A percentile compares a stretch with the other conserved stretches of the same genome.
phyloP scores from a whole-genome alignment of 2,329 filamentous ascomycete genomes.

The Botryotinia narcissicola region DNA sequence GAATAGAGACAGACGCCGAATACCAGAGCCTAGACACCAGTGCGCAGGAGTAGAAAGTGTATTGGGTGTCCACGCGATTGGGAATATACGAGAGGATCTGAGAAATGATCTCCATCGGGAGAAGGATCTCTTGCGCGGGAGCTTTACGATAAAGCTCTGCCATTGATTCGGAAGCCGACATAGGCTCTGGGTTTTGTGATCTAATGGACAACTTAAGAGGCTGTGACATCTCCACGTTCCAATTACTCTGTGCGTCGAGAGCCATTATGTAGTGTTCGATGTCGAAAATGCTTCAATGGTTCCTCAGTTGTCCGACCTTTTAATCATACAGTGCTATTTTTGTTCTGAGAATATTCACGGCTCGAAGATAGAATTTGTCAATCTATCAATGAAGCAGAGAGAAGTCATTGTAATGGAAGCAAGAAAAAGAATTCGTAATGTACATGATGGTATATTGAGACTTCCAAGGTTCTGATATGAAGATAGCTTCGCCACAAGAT shows the following conservation, averaged over 20 bases:
- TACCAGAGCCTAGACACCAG: constrained; percentile 39
- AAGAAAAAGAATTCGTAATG: not conserved
- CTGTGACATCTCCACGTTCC: constrained; percentile 37
- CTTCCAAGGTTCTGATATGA: not conserved
- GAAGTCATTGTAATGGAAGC: not conserved
- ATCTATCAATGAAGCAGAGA: not conserved
- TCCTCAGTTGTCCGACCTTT: not conserved
- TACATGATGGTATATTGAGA: not conserved
- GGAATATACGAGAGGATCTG: constrained; percentile 37
- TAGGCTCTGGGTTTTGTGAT: not conserved
- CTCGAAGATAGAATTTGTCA: not conserved
- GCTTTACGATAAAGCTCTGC: constrained; percentile 6
- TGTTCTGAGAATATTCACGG: not conserved
- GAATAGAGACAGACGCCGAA: constrained; percentile 28
- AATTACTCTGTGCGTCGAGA: constrained; percentile 37
- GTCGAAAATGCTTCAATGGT: not conserved
- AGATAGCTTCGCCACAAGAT: constrained; percentile 1
- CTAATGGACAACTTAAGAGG: constrained; percentile 25
- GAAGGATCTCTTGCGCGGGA: constrained; percentile 30
- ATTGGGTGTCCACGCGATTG: constrained; percentile 26
- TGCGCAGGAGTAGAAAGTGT: constrained; percentile 34
- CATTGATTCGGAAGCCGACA: not conserved
- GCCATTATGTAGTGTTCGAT: constrained; percentile 26
- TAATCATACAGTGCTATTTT: not conserved
- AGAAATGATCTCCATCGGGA: constrained; percentile 37